Evolutionary conservation across 2,329 filamentous ascomycete genomes (phyloP).

Genomic region (Orbilia javanica): DNA sequence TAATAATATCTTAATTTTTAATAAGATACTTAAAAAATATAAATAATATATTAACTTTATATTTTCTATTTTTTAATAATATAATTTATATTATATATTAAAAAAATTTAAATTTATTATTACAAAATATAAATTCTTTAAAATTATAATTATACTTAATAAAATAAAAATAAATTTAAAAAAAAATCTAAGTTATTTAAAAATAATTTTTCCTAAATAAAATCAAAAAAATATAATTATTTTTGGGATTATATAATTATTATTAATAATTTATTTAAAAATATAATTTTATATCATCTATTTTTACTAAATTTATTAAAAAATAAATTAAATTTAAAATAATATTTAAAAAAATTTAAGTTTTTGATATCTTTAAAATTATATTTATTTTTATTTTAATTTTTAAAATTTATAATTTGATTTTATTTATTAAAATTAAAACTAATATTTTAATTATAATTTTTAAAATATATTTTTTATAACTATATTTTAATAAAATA

Average conservation of each 20-base stretch:
- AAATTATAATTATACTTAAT: no score
- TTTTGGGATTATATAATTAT: neutral
- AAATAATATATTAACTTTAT: neutral
- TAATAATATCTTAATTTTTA: slow-evolving; percentile 9
- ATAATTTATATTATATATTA: slow-evolving; percentile 3
- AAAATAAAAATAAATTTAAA: no score
- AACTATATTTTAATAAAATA: no score
- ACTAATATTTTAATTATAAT: no score
- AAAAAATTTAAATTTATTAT: slow-evolving; percentile 18
- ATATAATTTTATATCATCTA: neutral
- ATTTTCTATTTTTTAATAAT: neutral
- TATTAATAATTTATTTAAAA: slow-evolving; percentile 27
- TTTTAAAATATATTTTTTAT: no score
- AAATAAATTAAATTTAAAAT: slow-evolving; percentile 16
- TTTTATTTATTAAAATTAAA: no score
- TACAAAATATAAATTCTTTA: no score
- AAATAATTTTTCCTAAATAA: no score
- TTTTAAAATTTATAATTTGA: slow-evolving; percentile 35
- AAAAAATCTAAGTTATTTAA: no score
- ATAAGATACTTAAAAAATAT: neutral
- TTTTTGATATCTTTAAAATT: slow-evolving; percentile 34
- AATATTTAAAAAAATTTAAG: slow-evolving; percentile 2
- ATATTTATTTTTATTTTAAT: slow-evolving; percentile 25
- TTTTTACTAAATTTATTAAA: no score
- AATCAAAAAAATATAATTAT: slow-evolving; percentile 30